Evolutionary conservation across 2,329 filamentous ascomycete genomes (phyloP).

Genomic region (Thelonectria olida): DNA sequence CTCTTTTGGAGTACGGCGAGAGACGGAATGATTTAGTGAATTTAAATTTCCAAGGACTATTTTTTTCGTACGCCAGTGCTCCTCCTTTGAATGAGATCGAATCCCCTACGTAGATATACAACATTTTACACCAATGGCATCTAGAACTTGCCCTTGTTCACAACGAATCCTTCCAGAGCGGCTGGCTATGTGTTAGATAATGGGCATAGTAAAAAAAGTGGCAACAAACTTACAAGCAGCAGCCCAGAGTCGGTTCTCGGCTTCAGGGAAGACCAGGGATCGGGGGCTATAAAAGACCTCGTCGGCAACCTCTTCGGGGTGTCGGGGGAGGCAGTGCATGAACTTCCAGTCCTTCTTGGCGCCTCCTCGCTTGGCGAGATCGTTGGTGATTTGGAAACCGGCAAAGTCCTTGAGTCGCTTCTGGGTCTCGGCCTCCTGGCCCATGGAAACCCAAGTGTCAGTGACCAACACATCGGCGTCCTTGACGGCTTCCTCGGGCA

Average conservation of each 20-base stretch:
- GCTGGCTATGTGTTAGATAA: constrained; percentile 54
- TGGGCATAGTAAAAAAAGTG: not conserved
- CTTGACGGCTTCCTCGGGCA: constrained; percentile 87
- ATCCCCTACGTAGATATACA: constrained; percentile 25
- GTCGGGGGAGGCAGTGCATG: constrained; percentile 96
- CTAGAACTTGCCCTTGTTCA: constrained; percentile 86
- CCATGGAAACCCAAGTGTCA: constrained; percentile 99
- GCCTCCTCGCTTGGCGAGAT: constrained; percentile 83
- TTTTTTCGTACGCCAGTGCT: constrained; percentile 40
- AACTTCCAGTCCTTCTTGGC: constrained; percentile 94
- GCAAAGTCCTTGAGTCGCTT: constrained; percentile 83
- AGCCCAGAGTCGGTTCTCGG: constrained; percentile 93
- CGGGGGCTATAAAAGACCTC: constrained; percentile 91
- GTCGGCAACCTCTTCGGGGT: constrained; percentile 91
- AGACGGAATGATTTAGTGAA: constrained; percentile 39
- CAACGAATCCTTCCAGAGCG: constrained; percentile 86
- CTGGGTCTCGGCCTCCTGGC: constrained; percentile 86
- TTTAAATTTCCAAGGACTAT: constrained; percentile 41
- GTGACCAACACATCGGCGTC: constrained; percentile 91
- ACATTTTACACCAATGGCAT: constrained; percentile 7
- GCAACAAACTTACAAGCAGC: constrained; percentile 71
- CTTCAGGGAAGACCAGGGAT: constrained; percentile 92
- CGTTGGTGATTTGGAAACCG: constrained; percentile 91
- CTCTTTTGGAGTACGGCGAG: constrained; percentile 41
- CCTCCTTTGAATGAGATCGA: constrained; percentile 21